phyloP scores from a whole-genome alignment of 176 grass and related monocot species.

The Hordeum marinum region DNA sequence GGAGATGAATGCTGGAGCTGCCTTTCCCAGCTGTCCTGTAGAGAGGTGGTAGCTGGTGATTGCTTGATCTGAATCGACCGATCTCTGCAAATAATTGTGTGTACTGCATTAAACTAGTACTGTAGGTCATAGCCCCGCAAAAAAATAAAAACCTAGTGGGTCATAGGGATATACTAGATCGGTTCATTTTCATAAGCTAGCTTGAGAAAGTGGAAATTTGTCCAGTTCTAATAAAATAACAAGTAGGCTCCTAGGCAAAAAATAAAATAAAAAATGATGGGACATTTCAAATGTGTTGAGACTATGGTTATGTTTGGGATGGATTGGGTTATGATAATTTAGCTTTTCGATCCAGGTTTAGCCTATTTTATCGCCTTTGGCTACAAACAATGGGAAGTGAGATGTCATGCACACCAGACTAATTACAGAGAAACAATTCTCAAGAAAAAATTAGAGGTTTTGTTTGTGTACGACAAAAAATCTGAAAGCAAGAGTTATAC shows the following conservation, averaged over 20 bases:
- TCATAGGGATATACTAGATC: too few relatives aligned
- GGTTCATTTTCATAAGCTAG: too few relatives aligned
- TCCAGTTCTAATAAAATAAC: too few relatives aligned
- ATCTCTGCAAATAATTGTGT: conserved; percentile 21
- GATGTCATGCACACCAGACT: background rate
- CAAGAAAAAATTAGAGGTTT: background rate
- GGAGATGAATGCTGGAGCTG: background rate
- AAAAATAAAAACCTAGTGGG: too few relatives aligned
- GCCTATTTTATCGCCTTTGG: too few relatives aligned
- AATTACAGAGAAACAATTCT: background rate
- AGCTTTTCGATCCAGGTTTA: too few relatives aligned
- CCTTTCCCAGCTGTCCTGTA: conserved; percentile 19
- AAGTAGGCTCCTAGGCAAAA: too few relatives aligned
- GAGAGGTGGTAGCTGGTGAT: background rate
- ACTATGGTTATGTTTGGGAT: too few relatives aligned
- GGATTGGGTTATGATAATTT: too few relatives aligned
- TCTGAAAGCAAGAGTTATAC: background rate
- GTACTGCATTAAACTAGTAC: background rate
- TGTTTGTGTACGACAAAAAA: background rate
- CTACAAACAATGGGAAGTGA: background rate
- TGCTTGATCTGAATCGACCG: conserved; percentile 11
- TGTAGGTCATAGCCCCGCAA: background rate
- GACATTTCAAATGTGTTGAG: too few relatives aligned
- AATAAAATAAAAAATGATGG: too few relatives aligned
- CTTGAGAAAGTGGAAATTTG: too few relatives aligned